Conservation (phyloP, 805 yeast species). For the Barnettozyma californica region DNA sequence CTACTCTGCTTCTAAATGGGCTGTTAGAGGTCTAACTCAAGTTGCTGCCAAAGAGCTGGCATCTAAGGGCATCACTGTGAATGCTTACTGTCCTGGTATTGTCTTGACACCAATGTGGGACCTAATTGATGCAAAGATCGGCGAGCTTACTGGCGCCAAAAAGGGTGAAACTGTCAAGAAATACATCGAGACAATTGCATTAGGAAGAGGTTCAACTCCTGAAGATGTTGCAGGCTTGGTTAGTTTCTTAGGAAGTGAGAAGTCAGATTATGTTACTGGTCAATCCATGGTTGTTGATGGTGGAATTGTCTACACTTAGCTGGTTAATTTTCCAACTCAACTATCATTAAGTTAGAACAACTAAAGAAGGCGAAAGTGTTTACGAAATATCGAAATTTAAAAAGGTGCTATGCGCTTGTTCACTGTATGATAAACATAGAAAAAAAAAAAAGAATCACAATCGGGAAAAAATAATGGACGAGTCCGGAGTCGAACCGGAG, state of each 20-base stretch:
- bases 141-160: constrained; percentile 24
- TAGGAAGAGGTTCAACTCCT: constrained; percentile 32
- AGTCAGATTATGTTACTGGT: constrained; percentile 34
- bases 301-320: constrained; percentile 25
- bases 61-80: constrained; percentile 31
- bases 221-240: constrained; percentile 33
- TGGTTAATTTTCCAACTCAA: neutral
- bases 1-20: constrained; percentile 34
- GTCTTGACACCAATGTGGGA: constrained; percentile 37
- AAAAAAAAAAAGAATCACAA: too few species aligned
- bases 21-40: constrained; percentile 33
- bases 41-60: constrained; percentile 36
- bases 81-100: constrained; percentile 36
- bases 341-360: too few species aligned
- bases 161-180: constrained; percentile 25
- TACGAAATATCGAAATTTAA: too few species aligned
- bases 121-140: constrained; percentile 24
- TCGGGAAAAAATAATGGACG: constrained; percentile 45
- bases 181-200: constrained; percentile 26
- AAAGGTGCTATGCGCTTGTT: too few species aligned
- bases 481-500: constrained; percentile 76
- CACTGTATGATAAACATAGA: too few species aligned
- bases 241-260: constrained; percentile 31
- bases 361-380: too few species aligned
- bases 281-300: constrained; percentile 33